These are phyloP conservation scores for Calonectria crousiana DNA, from an alignment of 2,329 filamentous ascomycete genomes.

Conservation along the genomic window DNA sequence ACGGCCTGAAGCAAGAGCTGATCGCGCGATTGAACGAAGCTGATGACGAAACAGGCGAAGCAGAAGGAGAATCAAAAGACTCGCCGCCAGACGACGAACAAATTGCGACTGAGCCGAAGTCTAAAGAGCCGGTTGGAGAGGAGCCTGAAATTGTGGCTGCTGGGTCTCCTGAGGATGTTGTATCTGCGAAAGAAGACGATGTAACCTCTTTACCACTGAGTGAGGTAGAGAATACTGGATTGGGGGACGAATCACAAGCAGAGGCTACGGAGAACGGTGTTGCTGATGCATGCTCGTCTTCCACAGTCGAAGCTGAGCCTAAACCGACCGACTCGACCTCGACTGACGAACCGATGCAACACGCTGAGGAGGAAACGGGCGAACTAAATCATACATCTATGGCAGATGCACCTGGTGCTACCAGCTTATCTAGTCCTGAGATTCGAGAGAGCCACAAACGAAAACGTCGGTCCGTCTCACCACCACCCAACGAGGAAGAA, in stretches of 20 bases:
- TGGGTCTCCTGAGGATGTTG: constrained; percentile 14
- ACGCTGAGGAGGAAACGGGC: constrained; percentile 7
- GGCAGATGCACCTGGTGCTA: constrained; percentile 24
- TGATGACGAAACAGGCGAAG: constrained; percentile 27
- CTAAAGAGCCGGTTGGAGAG: constrained; percentile 30
- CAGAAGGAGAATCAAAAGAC: constrained; percentile 26
- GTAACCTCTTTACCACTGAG: not conserved
- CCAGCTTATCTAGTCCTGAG: constrained; percentile 29
- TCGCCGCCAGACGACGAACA: constrained; percentile 26
- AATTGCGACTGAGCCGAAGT: constrained; percentile 18
- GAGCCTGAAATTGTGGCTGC: constrained; percentile 18
- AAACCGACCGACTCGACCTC: constrained; percentile 13
- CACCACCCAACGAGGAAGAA: constrained; percentile 66
- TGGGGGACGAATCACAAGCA: constrained; percentile 9
- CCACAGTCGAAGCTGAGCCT: constrained; percentile 20
- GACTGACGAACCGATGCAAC: constrained; percentile 15
- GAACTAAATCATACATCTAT: constrained; percentile 26
- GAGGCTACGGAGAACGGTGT: constrained; percentile 26
- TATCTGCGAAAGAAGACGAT: constrained; percentile 2
- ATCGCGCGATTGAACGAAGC: constrained; percentile 69
- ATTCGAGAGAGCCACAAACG: constrained; percentile 69
- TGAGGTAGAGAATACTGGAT: constrained; percentile 13
- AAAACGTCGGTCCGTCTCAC: constrained; percentile 75
- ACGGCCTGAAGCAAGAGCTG: constrained; percentile 79
- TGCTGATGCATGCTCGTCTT: constrained; percentile 12